Evolutionary conservation across 192 early-diverging fungal genomes (phyloP), one percentile per base, ranked within the genome.

Genomic region (Podila epigama): DNA sequence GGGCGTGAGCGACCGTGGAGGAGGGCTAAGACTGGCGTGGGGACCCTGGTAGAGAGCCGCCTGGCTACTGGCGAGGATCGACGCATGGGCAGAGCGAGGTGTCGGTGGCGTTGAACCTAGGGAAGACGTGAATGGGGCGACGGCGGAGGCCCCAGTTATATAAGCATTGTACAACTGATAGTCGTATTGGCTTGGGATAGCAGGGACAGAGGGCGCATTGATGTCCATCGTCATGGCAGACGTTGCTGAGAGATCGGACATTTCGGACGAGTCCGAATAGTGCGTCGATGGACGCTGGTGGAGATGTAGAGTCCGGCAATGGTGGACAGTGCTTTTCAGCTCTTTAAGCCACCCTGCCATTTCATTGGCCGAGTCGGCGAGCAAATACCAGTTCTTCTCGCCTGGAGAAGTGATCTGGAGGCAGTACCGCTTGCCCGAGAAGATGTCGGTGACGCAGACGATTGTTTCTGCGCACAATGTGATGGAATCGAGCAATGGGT

Each of bases 401-500:
- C 66, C 66, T n/a, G 68, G 65, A 41, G 68, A 61, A 10, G 70
- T 75, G 40, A 82, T 72, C 55, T 82, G 68, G 16, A 82, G 65
- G 35, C 77, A 72, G 37, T 73, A 82, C 13, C 60, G 61, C 53
- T 79, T 79, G 28, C 81, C 75, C 41, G 52, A 66, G 33, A 82
- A 82, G 40, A 71, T 56, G 29, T 82, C 81, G 33, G 75, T 82
- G n/a, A 82, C 81, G 40, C 81, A 82, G 18, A 82, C 77, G 10
- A 79, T 69, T n/a, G 75, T 79, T 2, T 79, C 69, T 33, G 75
- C 63, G 27, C 63, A 66, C 8, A 82, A 41, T n/a, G 60, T 50
- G 22, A 82, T 48, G 15, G 63, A 69, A 18, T 82, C 81, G 16
- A 75, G 59, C 40, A 82, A 44, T 22, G 55, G 57, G 16, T 78